Percentiles rank a stretch among this genome's conserved stretches.
These are phyloP conservation scores for Centrapalus pauciflorus DNA, from an alignment of 129 eudicot genomes.

Conservation along the genomic window DNA sequence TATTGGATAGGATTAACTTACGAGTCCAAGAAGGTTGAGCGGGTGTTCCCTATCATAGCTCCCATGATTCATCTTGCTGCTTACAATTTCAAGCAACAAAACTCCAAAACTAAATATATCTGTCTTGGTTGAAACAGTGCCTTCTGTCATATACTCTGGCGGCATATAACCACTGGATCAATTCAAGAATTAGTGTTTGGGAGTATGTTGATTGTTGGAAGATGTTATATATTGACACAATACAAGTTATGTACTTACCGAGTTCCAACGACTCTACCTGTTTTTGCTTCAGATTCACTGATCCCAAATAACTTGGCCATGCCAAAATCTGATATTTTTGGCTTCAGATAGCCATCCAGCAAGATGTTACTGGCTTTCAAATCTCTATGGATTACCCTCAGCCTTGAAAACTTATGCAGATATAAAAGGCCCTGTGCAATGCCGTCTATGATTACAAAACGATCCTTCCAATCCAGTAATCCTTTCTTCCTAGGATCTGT, in stretches of 20 bases:
- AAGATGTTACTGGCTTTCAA: conserved; percentile 33
- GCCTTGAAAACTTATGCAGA: conserved; percentile 27
- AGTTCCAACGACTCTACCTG: conserved; percentile 32
- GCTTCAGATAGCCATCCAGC: conserved; percentile 26
- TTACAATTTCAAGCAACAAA: conserved; percentile 29
- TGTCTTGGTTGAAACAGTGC: conserved; percentile 18
- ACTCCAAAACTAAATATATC: conserved; percentile 29
- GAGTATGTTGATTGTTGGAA: too few species aligned
- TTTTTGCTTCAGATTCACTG: conserved; percentile 23
- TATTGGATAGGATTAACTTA: conserved; percentile 14
- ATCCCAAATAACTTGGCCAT: conserved; percentile 27
- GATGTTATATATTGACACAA: neutral
- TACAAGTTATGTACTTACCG: conserved; percentile 13
- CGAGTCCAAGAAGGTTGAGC: conserved; percentile 24
- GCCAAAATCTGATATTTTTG: conserved; percentile 31
- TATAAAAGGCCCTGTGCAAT: conserved; percentile 34
- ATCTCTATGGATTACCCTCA: conserved; percentile 32
- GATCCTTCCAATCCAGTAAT: conserved; percentile 20
- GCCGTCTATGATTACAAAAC: conserved; percentile 28
- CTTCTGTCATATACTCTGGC: conserved; percentile 32
- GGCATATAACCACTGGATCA: conserved; percentile 26
- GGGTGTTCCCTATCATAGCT: conserved; percentile 23
- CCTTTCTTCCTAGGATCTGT: conserved; percentile 20
- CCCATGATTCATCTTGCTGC: conserved; percentile 21
- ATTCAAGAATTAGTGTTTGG: neutral